A percentile compares a stretch with the other conserved stretches of the same genome.
Conservation (phyloP, 768 basidiomycete genomes). For the Myochromella boudieri region DNA sequence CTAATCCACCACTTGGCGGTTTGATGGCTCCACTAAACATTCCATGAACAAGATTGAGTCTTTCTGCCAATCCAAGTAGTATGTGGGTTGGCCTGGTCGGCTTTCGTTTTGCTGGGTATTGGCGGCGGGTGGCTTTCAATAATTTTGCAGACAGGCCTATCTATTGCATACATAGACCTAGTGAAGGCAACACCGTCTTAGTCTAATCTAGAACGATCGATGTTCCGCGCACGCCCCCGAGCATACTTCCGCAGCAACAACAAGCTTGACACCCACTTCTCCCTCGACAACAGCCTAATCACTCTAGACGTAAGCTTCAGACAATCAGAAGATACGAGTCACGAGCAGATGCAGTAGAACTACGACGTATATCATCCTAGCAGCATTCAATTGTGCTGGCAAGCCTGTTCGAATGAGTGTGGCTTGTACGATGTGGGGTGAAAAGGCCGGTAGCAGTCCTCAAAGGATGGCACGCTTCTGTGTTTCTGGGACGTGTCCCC, state of each 20-base stretch:
- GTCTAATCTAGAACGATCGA: background rate
- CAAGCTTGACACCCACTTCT: conserved; percentile 2
- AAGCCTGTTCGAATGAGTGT: conserved; percentile 3
- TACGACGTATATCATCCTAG: background rate
- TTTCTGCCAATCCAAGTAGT: conserved; percentile 9
- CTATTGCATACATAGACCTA: conserved; percentile 1
- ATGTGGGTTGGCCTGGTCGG: conserved; percentile 2
- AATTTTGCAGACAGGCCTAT: conserved; percentile 1
- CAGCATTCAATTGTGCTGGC: conserved; percentile 6
- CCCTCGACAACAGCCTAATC: background rate
- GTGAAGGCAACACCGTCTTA: conserved; percentile 9
- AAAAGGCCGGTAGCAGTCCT: background rate
- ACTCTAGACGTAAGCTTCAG: background rate
- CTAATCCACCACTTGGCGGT: conserved; percentile 2
- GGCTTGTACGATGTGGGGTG: conserved; percentile 1
- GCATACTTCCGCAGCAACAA: conserved; percentile 6
- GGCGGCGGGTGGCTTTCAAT: no score
- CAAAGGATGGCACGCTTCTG: background rate
- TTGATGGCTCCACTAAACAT: background rate
- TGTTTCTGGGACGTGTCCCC: conserved; percentile 12
- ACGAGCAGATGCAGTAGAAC: conserved; percentile 1
- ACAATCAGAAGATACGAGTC: background rate
- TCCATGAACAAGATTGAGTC: conserved; percentile 6
- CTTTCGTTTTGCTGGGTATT: no score
- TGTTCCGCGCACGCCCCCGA: conserved; percentile 6